Evolutionary conservation across 192 early-diverging fungal genomes (phyloP), one percentile per base, ranked within the genome.

Genomic region (Allomyces macrogynus): DNA sequence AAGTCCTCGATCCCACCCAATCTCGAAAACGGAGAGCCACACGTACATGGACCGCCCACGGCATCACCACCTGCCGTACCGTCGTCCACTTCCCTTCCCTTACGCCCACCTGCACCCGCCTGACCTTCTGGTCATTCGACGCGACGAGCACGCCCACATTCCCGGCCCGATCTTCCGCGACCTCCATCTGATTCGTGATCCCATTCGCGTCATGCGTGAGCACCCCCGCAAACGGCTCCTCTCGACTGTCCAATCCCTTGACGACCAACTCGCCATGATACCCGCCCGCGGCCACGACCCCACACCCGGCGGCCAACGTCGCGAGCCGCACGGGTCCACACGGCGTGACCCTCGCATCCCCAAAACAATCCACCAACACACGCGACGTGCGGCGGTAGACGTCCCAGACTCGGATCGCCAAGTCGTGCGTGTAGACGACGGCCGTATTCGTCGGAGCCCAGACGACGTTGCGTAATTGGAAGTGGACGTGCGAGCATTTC

Each of bases 381-480:
- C 60, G 42, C 3, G 64, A 49, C 5, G 57, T 61, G 20, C 71
- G 60, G 66, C 12, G 64, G 71, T 69, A 70, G 1, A 72, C 71
- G 25, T 75, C 69, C 77, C 77, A 78, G 23, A 60, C n/a, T 27
- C 68, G 69, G 1, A 76, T 63, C 20, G 71, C 69, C 8, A 68
- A 68, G 1, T 64, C 24, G 42, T 78, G 71, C 63, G 63, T 60
- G 61, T 64, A 78, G 23, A 71, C 74, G 61, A 78, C 72, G 62
- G 74, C 71, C 63, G 72, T 72, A 25, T 63, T 66, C 64, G 72
- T 75, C 8, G 74, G 73, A 4, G 77, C 73, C 65, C 71, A 73
- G 11, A 78, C 60, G 66, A 78, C 62, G 61, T 78, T 71, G 63
- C 77, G 77, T 22, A 75, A 65, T 68, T 76, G 74, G 26, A 76